A percentile compares a stretch with the other conserved stretches of the same genome.
Evolutionary conservation across 192 early-diverging fungal genomes (phyloP).

Genomic region (Powellomyces hirtus): DNA sequence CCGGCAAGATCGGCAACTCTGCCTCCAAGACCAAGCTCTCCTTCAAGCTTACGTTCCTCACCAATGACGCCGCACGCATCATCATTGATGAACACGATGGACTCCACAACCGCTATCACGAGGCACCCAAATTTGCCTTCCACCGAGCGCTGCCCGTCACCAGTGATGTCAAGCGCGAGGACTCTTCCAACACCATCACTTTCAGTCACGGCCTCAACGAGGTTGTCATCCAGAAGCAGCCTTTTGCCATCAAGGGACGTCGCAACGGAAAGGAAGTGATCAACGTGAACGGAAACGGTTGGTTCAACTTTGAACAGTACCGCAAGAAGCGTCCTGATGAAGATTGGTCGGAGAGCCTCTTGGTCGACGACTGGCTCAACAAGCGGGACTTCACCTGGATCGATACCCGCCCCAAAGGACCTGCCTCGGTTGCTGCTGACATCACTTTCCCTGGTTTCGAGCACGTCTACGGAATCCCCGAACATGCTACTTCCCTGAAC

Average conservation of each 20-base stretch:
- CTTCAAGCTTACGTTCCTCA: background rate
- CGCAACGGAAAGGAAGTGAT: slow-evolving; percentile 55
- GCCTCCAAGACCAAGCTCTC: slow-evolving; percentile 23
- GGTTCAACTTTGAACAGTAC: slow-evolving; percentile 80
- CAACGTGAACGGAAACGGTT: slow-evolving; percentile 74
- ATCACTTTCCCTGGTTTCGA: slow-evolving; percentile 78
- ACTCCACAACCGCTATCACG: slow-evolving; percentile 64
- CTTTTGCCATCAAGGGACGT: slow-evolving; percentile 57
- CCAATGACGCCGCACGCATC: slow-evolving; percentile 19
- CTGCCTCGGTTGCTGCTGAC: slow-evolving; percentile 88
- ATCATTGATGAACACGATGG: slow-evolving; percentile 55
- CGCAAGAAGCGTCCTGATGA: slow-evolving; percentile 51
- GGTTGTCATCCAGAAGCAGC: slow-evolving; percentile 48
- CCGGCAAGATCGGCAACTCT: slow-evolving; percentile 54
- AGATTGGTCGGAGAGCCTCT: slow-evolving; percentile 78
- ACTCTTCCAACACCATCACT: slow-evolving; percentile 14
- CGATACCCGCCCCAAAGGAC: slow-evolving; percentile 48
- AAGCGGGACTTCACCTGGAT: background rate
- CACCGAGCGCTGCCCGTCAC: slow-evolving; percentile 25
- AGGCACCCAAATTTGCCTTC: slow-evolving; percentile 46
- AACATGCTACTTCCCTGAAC: slow-evolving; percentile 79
- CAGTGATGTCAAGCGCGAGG: slow-evolving; percentile 33
- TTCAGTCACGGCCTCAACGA: slow-evolving; percentile 32
- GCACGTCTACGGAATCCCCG: slow-evolving; percentile 93
- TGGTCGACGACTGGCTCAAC: slow-evolving; percentile 69